These are phyloP conservation scores for Fusarium falciforme DNA, from an alignment of 2,329 filamentous ascomycete species.

Conservation along the genomic window DNA sequence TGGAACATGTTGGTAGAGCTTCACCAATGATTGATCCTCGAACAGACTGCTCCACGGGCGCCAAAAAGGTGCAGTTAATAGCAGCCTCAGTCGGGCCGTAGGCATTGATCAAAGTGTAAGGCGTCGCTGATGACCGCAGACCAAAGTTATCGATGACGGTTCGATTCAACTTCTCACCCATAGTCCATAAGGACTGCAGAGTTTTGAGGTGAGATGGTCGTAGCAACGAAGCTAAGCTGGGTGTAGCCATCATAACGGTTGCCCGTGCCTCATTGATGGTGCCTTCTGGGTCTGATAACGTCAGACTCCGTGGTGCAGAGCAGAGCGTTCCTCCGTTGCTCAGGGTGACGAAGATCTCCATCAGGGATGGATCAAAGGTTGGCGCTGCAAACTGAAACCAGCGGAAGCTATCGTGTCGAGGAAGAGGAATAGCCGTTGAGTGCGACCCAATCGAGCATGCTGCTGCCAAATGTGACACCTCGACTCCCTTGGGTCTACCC, in stretches of 20 bases:
- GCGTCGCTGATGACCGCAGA: constrained; percentile 43
- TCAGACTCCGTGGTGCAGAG: constrained; percentile 45
- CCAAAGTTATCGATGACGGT: constrained; percentile 43
- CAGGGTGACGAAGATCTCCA: constrained; percentile 87
- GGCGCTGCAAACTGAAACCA: constrained; percentile 53
- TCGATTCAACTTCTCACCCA: constrained; percentile 23
- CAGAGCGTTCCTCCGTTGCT: constrained; percentile 58
- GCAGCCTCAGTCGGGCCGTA: constrained; percentile 45
- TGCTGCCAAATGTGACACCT: constrained; percentile 5
- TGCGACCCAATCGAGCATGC: neutral
- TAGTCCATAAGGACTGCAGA: neutral
- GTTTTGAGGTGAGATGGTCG: constrained; percentile 3
- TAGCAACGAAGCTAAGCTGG: constrained; percentile 51
- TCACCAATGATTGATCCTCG: constrained; percentile 52
- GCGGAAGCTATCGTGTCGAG: constrained; percentile 35
- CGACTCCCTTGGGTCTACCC: constrained; percentile 1
- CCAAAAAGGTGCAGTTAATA: constrained; percentile 39
- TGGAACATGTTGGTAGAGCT: constrained; percentile 49
- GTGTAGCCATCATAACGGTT: constrained; percentile 53
- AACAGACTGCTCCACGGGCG: constrained; percentile 30
- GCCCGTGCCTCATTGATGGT: constrained; percentile 46
- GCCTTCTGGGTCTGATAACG: constrained; percentile 37
- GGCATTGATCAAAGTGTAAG: constrained; percentile 36
- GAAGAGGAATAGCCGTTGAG: neutral
- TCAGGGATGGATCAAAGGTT: constrained; percentile 81